A percentile compares a stretch with the other conserved stretches of the same genome.
Evolutionary conservation across 306 rosid species (phyloP).

Genomic region (Leucaena leucocephala): DNA sequence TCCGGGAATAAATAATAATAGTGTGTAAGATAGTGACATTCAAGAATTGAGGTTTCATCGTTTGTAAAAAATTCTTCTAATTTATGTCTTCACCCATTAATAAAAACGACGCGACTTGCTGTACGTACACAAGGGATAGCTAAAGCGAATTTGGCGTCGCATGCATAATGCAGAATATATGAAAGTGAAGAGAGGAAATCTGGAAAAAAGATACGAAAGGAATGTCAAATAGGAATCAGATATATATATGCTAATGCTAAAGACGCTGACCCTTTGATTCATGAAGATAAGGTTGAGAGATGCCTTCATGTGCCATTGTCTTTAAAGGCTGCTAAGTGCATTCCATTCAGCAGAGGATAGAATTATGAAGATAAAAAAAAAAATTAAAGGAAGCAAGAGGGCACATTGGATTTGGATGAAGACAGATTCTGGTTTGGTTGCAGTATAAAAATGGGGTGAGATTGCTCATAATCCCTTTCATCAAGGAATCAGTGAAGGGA

Average conservation of each 20-base stretch:
- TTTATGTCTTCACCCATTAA: neutral
- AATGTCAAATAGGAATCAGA: constrained; percentile 30
- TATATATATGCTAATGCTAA: neutral
- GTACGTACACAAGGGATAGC: neutral
- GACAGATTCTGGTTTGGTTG: neutral
- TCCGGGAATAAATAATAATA: no score
- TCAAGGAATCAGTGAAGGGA: constrained; percentile 13
- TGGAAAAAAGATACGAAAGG: constrained; percentile 9
- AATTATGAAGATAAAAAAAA: neutral
- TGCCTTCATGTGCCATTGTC: neutral
- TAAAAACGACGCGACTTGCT: neutral
- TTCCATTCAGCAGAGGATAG: neutral
- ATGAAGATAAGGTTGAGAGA: constrained; percentile 35
- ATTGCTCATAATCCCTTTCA: neutral
- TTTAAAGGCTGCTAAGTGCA: constrained; percentile 4
- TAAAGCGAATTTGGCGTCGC: neutral
- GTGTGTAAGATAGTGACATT: neutral
- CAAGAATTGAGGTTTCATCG: neutral
- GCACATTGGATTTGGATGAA: neutral
- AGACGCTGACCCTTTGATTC: neutral
- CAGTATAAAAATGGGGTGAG: constrained; percentile 26
- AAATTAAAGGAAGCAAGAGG: neutral
- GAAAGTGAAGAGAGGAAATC: neutral
- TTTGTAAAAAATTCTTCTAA: neutral
- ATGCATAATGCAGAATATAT: neutral